Evolutionary conservation across 129 eudicot genomes (phyloP), one percentile per base, ranked within the genome.

Genomic region (Pulicaria dysenterica): DNA sequence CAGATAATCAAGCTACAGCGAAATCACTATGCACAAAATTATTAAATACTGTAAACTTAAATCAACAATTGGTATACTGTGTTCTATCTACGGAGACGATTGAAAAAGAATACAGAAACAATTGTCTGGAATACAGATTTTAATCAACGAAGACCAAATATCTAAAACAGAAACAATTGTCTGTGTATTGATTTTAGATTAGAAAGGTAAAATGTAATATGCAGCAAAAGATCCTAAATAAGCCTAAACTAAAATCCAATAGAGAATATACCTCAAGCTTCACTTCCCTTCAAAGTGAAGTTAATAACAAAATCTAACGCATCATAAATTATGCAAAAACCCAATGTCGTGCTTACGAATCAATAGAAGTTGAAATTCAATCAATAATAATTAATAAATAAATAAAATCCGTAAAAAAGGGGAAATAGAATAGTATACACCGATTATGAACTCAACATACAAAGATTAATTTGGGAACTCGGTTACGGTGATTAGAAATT

Each of bases 241-340:
- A 72, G 19, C 44, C 58, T 45, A 34, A 47, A 67, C 34, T 48
- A 68, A 9, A 46, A 37, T n/a, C 59, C 60, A 49, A 9, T 47
- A 68, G n/a, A 73, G 68, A 47, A 73, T 47, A 47, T 60, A 39
- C 77, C 69, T 58, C 12, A 15, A 47, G 38, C 42, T 17, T 12
- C 4, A 67, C 62, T n/a, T 45, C 65, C 24, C 39, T 13, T 13
- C 67, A 15, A 51, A 57, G 5, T 8, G 7, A 57, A 46, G 58
- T 38, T 13, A 31, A 37, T 12, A 0, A 56, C 73, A 55, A 66
- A 45, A n/a, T n/a, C n/a, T n/a, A n/a, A n/a, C n/a, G n/a, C n/a
- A n/a, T n/a, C n/a, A n/a, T n/a, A n/a, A n/a, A n/a, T n/a, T n/a
- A n/a, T n/a, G n/a, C n/a, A 54, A 42, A 60, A 9, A 36, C 67